Conservation (phyloP, 371 early-diverging fungal species). For the Haplosporangium sp. region DNA sequence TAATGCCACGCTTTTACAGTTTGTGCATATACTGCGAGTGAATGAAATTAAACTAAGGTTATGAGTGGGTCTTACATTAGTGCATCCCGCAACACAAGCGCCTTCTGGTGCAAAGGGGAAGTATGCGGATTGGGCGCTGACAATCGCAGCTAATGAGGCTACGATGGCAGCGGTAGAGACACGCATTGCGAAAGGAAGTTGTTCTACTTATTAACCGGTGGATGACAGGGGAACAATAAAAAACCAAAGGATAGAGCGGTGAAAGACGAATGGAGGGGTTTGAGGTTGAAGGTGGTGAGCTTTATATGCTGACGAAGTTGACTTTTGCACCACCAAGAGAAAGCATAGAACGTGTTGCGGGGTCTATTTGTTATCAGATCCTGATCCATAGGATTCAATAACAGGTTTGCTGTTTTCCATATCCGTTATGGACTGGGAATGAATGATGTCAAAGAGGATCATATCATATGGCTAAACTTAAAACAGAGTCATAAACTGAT, state of each 20-base stretch:
- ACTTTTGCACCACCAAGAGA: too few relatives aligned
- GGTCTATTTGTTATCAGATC: too few relatives aligned
- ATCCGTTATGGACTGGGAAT: too few relatives aligned
- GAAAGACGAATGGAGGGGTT: not conserved
- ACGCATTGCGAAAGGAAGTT: slow-evolving; percentile 14
- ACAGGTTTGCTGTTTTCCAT: too few relatives aligned
- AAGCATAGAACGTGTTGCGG: too few relatives aligned
- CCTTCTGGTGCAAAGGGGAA: slow-evolving; percentile 39
- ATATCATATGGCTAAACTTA: not conserved
- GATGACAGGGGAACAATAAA: not conserved
- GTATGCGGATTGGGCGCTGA: slow-evolving; percentile 27
- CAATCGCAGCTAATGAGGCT: slow-evolving; percentile 18
- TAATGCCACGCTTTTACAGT: not conserved
- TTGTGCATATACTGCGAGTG: not conserved
- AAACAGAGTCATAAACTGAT: not conserved
- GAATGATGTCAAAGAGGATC: not conserved
- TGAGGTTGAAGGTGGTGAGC: too few relatives aligned
- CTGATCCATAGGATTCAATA: too few relatives aligned
- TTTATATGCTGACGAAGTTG: too few relatives aligned
- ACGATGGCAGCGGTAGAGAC: slow-evolving; percentile 17
- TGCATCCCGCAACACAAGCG: slow-evolving; percentile 26
- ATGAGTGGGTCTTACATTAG: slow-evolving; percentile 15
- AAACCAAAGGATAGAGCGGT: not conserved
- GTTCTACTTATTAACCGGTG: not conserved
- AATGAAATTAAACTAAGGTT: not conserved